phyloP scores from a whole-genome alignment of 2,329 filamentous ascomycete genomes.

The Colletotrichum lentis region DNA sequence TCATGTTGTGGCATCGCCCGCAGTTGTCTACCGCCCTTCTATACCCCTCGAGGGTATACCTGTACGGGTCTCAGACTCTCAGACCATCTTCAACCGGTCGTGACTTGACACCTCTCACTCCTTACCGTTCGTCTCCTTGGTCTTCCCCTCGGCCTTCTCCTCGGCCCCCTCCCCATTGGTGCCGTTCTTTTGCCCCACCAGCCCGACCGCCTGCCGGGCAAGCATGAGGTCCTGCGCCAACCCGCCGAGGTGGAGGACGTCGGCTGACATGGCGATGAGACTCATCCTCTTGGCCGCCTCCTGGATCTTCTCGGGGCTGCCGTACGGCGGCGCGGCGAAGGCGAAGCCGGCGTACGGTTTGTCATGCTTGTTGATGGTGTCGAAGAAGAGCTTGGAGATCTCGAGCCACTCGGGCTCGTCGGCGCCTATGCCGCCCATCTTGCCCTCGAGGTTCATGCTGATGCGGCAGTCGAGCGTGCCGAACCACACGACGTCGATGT shows the following conservation, averaged over 20 bases:
- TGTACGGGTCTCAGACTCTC: not conserved
- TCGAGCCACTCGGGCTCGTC: slow-evolving; percentile 54
- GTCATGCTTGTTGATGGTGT: slow-evolving; percentile 55
- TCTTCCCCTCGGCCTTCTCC: slow-evolving; percentile 9
- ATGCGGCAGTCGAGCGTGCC: slow-evolving; percentile 55
- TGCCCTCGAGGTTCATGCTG: slow-evolving; percentile 53
- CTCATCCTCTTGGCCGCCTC: slow-evolving; percentile 43
- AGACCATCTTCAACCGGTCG: not conserved
- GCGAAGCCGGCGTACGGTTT: slow-evolving; percentile 52
- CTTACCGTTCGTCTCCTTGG: slow-evolving; percentile 12
- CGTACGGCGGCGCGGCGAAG: slow-evolving; percentile 42
- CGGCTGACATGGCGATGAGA: slow-evolving; percentile 40
- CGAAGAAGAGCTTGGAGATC: slow-evolving; percentile 49
- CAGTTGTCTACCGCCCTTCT: not conserved
- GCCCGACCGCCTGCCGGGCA: slow-evolving; percentile 12
- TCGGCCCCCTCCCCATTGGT: not conserved
- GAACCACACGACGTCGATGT: slow-evolving; percentile 59
- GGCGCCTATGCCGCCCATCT: slow-evolving; percentile 44
- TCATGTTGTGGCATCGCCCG: not conserved
- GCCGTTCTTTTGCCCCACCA: slow-evolving; percentile 22
- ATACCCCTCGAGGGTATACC: slow-evolving; percentile 9
- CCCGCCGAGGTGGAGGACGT: slow-evolving; percentile 41
- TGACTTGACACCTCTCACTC: not conserved
- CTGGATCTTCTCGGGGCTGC: slow-evolving; percentile 41
- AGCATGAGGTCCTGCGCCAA: slow-evolving; percentile 40